A percentile compares a stretch with the other conserved stretches of the same genome.
Conservation (phyloP, 2,329 filamentous ascomycete species). For the Epichloe sylvatica region DNA sequence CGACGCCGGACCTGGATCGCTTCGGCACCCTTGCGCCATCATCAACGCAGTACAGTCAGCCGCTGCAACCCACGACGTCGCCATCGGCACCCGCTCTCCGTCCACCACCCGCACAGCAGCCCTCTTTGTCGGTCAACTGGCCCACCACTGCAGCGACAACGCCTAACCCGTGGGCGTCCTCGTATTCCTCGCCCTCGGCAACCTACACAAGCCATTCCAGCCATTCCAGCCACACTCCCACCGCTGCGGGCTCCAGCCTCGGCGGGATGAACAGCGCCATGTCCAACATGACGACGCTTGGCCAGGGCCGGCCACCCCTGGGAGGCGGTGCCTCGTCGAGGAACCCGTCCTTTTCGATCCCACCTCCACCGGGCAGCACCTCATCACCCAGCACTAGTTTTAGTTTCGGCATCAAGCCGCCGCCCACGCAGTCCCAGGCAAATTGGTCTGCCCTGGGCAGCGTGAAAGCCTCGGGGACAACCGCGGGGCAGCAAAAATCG, state of each 20-base stretch:
- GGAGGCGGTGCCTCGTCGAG: slow-evolving; percentile 17
- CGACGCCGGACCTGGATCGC: slow-evolving; percentile 43
- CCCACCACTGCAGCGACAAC: slow-evolving; percentile 26
- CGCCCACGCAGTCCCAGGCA: slow-evolving; percentile 18
- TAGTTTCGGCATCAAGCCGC: slow-evolving; percentile 34
- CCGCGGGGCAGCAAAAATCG: slow-evolving; percentile 23
- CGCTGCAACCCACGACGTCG: slow-evolving; percentile 32
- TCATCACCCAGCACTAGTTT: slow-evolving; percentile 22
- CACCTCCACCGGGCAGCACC: slow-evolving; percentile 34
- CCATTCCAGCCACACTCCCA: slow-evolving; percentile 10
- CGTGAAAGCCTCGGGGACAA: slow-evolving; percentile 8
- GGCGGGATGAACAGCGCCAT: slow-evolving; percentile 29
- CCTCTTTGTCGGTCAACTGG: slow-evolving; percentile 35
- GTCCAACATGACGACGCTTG: slow-evolving; percentile 35
- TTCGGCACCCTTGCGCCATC: slow-evolving; percentile 44
- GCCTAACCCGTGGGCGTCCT: slow-evolving; percentile 35
- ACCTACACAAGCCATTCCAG: slow-evolving; percentile 12
- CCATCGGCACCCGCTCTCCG: slow-evolving; percentile 15
- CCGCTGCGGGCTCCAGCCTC: slow-evolving; percentile 18
- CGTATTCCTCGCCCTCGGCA: slow-evolving; percentile 4
- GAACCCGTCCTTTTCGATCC: slow-evolving; percentile 40
- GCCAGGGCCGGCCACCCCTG: slow-evolving; percentile 21
- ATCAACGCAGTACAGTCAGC: slow-evolving; percentile 49
- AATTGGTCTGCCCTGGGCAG: neutral
- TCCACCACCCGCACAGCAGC: slow-evolving; percentile 10